These are phyloP conservation scores for Phytomonas sp. DNA, from an alignment of 208 protist species.

Conservation along the genomic window DNA sequence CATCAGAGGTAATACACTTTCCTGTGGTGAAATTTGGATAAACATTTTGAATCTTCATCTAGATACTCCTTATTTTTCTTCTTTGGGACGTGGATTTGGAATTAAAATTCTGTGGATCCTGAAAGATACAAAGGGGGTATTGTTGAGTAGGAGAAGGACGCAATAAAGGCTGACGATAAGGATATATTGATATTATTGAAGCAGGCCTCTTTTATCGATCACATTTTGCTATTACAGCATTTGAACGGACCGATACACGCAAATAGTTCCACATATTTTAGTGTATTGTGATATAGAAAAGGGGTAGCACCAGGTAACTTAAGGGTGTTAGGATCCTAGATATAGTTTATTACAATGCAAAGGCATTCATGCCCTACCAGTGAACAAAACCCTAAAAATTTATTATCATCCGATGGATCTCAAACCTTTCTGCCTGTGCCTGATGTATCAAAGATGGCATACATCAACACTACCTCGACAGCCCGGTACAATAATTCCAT, in stretches of 20 bases:
- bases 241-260: not conserved
- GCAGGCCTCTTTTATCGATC: not conserved
- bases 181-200: not conserved
- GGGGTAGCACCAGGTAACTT: not conserved
- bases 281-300: not conserved
- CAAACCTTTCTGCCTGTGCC: not conserved
- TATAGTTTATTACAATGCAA: not conserved
- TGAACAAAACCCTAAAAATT: not conserved
- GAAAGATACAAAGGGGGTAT: not conserved
- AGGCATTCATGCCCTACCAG: not conserved
- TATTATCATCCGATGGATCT: not conserved
- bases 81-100: not conserved
- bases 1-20: not conserved
- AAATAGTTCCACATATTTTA: not conserved
- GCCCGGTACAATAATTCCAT: constrained; percentile 7
- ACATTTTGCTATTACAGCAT: not conserved
- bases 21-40: not conserved
- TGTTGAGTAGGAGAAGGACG: not conserved
- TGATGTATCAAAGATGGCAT: not conserved
- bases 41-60: not conserved
- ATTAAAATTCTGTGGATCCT: not conserved
- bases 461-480: not conserved
- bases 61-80: not conserved
- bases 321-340: not conserved
- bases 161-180: not conserved